Evolutionary conservation across 257 asterid genomes (phyloP), one percentile per base, ranked within the genome.

Genomic region (Nicotiana knightiana): DNA sequence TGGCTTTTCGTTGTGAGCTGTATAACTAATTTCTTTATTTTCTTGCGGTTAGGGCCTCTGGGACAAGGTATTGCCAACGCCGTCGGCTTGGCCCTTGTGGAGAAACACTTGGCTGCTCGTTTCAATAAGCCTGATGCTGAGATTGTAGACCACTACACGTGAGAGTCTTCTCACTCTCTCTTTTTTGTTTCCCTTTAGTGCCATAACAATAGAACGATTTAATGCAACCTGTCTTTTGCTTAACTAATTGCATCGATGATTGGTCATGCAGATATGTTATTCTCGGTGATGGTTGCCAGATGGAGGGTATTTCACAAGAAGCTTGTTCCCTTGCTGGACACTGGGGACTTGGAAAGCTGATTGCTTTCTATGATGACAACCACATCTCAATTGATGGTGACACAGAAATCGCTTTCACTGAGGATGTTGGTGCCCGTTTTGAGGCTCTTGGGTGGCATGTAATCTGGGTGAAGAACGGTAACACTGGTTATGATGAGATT

Each of bases 61-160:
- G 98, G 98, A 71, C 98, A 94, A 86, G 98, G 98, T 82, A 80
- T 94, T 84, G 96, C 93, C 76, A 94, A 94, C 88, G 98, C 95
- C 13, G 97, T 94, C 58, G 98, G 98, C 11, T 86, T 94, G 87
- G 98, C 98, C 9, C 93, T 94, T 85, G 93, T 92, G n/a, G 98
- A 94, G 90, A 88, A 78, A 84, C 97, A 92, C 87, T 90, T 94
- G 90, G 98, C 98, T 51, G 98, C 94, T 30, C 90, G 97, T 17
- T 94, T 39, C 93, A 94, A 94, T 91, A 92, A 93, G 81, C 98
- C 97, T 0, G 97, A 88, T 43, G 58, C 58, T 48, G 95, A 92
- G 85, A 90, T 94, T 39, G 93, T 94, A 53, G 97, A 94, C 84
- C 98, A 94, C 86, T 91, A 93, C 88, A 94, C 97, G 98, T 93